Evolutionary conservation across 2,329 filamentous ascomycete genomes (phyloP).

Genomic region (Dactylellina cionopaga): DNA sequence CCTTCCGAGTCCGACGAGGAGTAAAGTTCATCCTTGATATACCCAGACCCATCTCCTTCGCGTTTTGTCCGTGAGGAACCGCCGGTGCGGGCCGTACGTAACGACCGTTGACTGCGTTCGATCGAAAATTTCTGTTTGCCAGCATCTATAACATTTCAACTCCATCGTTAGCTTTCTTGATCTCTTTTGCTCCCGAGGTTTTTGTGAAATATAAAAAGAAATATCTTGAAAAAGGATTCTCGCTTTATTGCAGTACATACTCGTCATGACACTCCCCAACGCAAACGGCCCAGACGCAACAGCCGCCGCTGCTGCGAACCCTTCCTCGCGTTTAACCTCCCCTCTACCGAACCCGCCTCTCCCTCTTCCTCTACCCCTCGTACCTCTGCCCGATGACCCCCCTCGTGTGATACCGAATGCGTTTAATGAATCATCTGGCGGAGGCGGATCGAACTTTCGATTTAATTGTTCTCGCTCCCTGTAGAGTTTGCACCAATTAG

Average conservation of each 20-base stretch:
- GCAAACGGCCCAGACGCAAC: slow-evolving; percentile 56
- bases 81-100: neutral
- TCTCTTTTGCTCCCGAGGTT: neutral
- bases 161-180: neutral
- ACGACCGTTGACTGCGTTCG: slow-evolving; percentile 15
- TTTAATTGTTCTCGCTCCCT: slow-evolving; percentile 49
- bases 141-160: slow-evolving; percentile 1
- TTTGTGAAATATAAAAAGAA: neutral
- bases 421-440: slow-evolving; percentile 36
- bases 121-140: slow-evolving; percentile 48
- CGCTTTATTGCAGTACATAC: too few relatives aligned
- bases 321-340: slow-evolving; percentile 16
- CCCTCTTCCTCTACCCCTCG: slow-evolving; percentile 52
- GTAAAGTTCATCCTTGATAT: slow-evolving; percentile 51
- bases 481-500: neutral
- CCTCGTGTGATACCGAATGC: slow-evolving; percentile 43
- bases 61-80: slow-evolving; percentile 21
- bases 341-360: slow-evolving; percentile 35
- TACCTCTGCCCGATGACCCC: slow-evolving; percentile 33
- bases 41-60: slow-evolving; percentile 37
- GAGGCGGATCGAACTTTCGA: slow-evolving; percentile 27
- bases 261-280: slow-evolving; percentile 54
- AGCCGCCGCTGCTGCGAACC: too few relatives aligned
- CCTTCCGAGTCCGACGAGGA: slow-evolving; percentile 54
- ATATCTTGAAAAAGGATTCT: neutral